These are phyloP conservation scores for Phylloporus scabripes DNA, from an alignment of 768 basidiomycete genomes.

Conservation along the genomic window DNA sequence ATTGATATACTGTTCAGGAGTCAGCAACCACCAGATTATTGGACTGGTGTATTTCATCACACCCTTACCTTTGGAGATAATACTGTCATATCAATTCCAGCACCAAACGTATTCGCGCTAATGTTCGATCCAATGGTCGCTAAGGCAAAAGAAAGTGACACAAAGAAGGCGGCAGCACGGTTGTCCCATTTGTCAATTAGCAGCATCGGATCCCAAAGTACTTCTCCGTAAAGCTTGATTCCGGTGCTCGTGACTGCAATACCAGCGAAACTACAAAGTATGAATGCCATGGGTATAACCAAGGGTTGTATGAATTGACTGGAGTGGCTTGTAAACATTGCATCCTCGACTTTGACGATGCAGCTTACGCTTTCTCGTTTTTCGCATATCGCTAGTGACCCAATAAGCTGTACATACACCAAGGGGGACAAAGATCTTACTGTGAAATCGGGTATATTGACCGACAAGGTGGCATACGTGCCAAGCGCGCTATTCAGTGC, in stretches of 20 bases:
- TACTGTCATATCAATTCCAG: constrained; percentile 82
- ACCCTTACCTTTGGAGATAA: constrained; percentile 49
- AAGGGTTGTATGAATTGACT: constrained; percentile 71
- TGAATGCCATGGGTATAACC: constrained; percentile 78
- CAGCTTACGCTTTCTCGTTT: constrained; percentile 52
- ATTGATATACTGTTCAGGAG: constrained; percentile 21
- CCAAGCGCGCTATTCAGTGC: constrained; percentile 76
- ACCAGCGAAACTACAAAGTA: constrained; percentile 69
- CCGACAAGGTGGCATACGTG: constrained; percentile 62
- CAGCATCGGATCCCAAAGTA: constrained; percentile 69
- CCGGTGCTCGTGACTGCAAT: constrained; percentile 78
- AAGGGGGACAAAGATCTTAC: constrained; percentile 19
- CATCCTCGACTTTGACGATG: background rate
- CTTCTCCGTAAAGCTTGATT: constrained; percentile 60
- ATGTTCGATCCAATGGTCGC: constrained; percentile 71
- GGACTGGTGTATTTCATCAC: background rate
- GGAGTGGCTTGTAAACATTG: background rate
- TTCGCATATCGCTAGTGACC: constrained; percentile 63
- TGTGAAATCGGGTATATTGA: constrained; percentile 86
- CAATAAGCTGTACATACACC: background rate
- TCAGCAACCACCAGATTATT: constrained; percentile 1
- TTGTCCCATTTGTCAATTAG: constrained; percentile 82
- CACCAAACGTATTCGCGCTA: constrained; percentile 69
- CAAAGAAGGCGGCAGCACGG: constrained; percentile 82
- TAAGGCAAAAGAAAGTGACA: constrained; percentile 63